phyloP scores from a whole-genome alignment of 1,284 basidiomycete genomes.

The Pisolithus thermaeus region DNA sequence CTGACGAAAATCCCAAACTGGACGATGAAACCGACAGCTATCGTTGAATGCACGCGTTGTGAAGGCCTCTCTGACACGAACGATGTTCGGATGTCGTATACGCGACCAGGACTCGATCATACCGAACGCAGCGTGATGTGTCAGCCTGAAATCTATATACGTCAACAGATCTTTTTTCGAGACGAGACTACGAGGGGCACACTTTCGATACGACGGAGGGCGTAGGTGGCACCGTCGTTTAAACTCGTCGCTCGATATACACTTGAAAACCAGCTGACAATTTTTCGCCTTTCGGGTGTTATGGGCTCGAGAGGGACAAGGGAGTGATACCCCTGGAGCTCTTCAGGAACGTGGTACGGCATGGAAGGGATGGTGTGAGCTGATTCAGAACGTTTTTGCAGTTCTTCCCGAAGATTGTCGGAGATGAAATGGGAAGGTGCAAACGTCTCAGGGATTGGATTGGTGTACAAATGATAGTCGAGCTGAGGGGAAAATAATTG shows the following conservation, averaged over 20 bases:
- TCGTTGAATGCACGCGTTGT: constrained; percentile 93
- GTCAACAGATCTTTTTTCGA: constrained; percentile 5
- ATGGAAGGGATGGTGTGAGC: constrained; percentile 43
- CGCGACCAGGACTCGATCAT: constrained; percentile 86
- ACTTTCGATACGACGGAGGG: constrained; percentile 85
- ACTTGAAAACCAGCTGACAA: constrained; percentile 73
- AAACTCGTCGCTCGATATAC: constrained; percentile 81
- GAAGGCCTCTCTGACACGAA: constrained; percentile 88
- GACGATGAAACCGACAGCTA: constrained; percentile 57
- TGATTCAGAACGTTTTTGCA: constrained; percentile 80
- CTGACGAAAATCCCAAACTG: neutral
- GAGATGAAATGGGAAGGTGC: constrained; percentile 63
- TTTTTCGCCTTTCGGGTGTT: constrained; percentile 54
- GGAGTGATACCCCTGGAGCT: constrained; percentile 89
- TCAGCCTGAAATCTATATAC: constrained; percentile 73
- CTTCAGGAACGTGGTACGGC: constrained; percentile 70
- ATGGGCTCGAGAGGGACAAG: constrained; percentile 72
- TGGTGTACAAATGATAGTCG: constrained; percentile 89
- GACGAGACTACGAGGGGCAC: constrained; percentile 23
- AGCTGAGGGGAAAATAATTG: constrained; percentile 42
- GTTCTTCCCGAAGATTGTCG: constrained; percentile 67
- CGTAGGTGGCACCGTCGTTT: constrained; percentile 76
- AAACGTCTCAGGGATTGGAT: constrained; percentile 47
- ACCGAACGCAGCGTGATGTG: constrained; percentile 76
- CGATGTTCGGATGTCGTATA: constrained; percentile 84